Evolutionary conservation across 306 rosid genomes (phyloP), one percentile per base, ranked within the genome.

Genomic region (Ceratonia siliqua): DNA sequence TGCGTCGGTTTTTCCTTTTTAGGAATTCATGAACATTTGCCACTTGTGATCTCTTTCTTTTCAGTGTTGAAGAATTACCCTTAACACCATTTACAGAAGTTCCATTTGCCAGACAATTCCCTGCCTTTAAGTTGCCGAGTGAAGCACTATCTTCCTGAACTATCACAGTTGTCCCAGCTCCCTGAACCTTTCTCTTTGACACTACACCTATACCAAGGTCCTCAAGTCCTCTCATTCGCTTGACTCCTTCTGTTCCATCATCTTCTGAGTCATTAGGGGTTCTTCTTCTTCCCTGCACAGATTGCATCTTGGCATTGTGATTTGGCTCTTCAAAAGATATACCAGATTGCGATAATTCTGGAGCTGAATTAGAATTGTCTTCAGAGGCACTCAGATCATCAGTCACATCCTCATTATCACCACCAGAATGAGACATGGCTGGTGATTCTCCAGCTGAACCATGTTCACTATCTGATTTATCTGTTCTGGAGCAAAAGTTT

Each of bases 261-360:
- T 91, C 97, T 84, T 91, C 94, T 0, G 94, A 91, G 78, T 89
- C 92, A 75, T 91, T 84, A 64, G 97, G 94, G 20, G 97, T 85
- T 77, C 79, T 86, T 74, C 84, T 83, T 77, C 88, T 87, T 78
- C 86, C 87, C 79, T 74, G 89, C 81, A 75, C 63, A 83, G 85
- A 50, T 62, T 70, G 92, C 80, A 75, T 76, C 82, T 87, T 91
- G 62, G 83, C 77, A 59, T 80, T 61, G 72, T 81, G 87, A 82
- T 86, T 89, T 59, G 91, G 87, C 74, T 85, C 92, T 81, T 87
- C 94, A 61, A 89, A 87, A 58, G 91, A 89, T 81, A 89, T 64
- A 39, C 85, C 94, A 68, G 91, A 85, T 64, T 82, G 92, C 71
- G 90, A 82, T 80, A 91, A 84, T 55, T 91, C 94, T 8, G 77